Evolutionary conservation across 768 basidiomycete genomes (phyloP).

Genomic region (Suillus alpinus): DNA sequence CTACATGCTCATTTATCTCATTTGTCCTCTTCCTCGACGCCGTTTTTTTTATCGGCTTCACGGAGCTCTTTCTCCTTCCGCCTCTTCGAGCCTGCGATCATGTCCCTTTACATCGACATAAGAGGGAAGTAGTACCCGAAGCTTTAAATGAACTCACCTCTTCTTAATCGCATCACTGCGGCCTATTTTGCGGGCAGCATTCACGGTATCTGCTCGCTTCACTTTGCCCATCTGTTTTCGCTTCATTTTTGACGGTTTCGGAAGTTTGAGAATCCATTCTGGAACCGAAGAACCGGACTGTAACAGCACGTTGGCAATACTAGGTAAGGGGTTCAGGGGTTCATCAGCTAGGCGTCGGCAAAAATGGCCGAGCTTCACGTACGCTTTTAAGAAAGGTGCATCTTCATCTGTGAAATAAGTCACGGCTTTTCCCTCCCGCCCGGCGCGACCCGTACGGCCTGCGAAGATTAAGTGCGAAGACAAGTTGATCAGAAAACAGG

Average conservation of each 20-base stretch:
- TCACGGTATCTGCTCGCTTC: slow-evolving; percentile 74
- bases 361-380: slow-evolving; percentile 22
- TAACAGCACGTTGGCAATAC: slow-evolving; percentile 93
- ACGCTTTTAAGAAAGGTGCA: slow-evolving; percentile 88
- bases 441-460: slow-evolving; percentile 95
- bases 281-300: slow-evolving; percentile 90
- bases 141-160: slow-evolving; percentile 40
- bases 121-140: background rate
- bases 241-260: slow-evolving; percentile 88
- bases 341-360: slow-evolving; percentile 9
- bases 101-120: slow-evolving; percentile 51
- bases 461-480: slow-evolving; percentile 6
- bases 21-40: background rate
- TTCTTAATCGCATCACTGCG: slow-evolving; percentile 71
- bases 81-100: slow-evolving; percentile 73
- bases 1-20: background rate
- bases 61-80: slow-evolving; percentile 43
- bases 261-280: slow-evolving; percentile 94
- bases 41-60: background rate
- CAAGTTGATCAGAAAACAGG: background rate
- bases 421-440: slow-evolving; percentile 86
- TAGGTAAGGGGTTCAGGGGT: slow-evolving; percentile 26
- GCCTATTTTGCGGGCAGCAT: slow-evolving; percentile 66
- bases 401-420: slow-evolving; percentile 97
- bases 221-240: slow-evolving; percentile 81